Conservation (phyloP, 768 basidiomycete species). For the Xanthoconium stramineum region DNA sequence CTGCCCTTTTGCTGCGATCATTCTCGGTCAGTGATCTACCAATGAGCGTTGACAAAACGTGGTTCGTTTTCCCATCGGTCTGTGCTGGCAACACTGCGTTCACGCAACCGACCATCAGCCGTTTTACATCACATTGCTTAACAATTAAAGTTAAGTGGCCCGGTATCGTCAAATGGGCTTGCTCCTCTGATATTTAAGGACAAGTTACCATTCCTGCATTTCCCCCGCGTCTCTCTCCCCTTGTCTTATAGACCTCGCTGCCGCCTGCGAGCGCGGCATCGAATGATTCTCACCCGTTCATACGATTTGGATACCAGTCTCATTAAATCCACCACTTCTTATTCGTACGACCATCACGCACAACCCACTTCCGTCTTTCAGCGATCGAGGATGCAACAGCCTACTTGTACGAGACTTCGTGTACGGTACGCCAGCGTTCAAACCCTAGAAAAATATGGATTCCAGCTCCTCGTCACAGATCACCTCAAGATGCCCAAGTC, state of each 20-base stretch:
- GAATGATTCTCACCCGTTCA: conserved; percentile 27
- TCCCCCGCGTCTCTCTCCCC: conserved; percentile 5
- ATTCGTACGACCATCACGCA: conserved; percentile 19
- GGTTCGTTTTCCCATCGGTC: conserved; percentile 24
- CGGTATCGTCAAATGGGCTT: conserved; percentile 17
- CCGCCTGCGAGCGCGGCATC: conserved; percentile 18
- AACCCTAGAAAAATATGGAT: background rate
- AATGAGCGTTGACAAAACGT: conserved; percentile 9
- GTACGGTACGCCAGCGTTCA: conserved; percentile 34
- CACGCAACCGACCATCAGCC: conserved; percentile 30
- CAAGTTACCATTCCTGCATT: conserved; percentile 13
- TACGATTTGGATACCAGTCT: conserved; percentile 20
- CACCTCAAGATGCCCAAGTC: conserved; percentile 63
- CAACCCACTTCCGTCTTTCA: conserved; percentile 10
- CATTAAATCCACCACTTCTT: conserved; percentile 28
- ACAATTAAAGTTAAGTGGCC: conserved; percentile 29
- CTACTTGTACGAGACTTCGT: conserved; percentile 63
- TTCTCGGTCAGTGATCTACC: conserved; percentile 20
- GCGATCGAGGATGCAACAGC: conserved; percentile 51
- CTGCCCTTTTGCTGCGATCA: conserved; percentile 16
- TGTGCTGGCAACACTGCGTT: conserved; percentile 1
- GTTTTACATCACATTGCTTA: conserved; percentile 32
- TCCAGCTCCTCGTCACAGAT: conserved; percentile 29
- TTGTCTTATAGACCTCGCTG: conserved; percentile 6
- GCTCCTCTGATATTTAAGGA: conserved; percentile 30